Evolutionary conservation across 495 filamentous ascomycete species (phyloP), one percentile per base, ranked within the genome.

Genomic region (Neurospora sp.): DNA sequence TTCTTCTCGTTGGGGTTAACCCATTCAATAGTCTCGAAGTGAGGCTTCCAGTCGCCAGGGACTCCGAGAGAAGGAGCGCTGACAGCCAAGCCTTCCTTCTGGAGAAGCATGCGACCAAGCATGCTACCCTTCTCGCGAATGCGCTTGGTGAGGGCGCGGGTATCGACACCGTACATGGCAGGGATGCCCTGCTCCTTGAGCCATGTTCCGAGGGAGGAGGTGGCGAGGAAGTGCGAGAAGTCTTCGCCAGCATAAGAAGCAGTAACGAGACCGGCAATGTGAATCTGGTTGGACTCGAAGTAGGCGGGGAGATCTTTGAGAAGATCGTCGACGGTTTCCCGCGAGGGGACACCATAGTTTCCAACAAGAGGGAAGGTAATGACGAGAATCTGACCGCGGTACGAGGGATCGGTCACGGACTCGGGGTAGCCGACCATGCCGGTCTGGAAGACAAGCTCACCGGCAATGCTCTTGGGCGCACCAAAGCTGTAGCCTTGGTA

Each of bases 361-460:
- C 96, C 96, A 82, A 99, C 97, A 75, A 99, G 85, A n/a, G 96
- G 96, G 81, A 97, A 93, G 71, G 96, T 99, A 87, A 99, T 97
- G 78, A 98, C 95, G 78, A 97, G 86, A 73, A 98, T 98, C 85
- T 99, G 96, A 66, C 96, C 96, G 76, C 96, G 94, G 87, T 99
- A 99, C 39, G 96, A 98, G 43, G 96, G 96, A 78, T 98, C 96
- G 79, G 96, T 98, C 89, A 99, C 89, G 69, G 95, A 97, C 85
- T 99, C 96, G 39, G 96, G 94, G 80, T 99, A 99, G 74, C 96
- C 96, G 72, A 99, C 96, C 96, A 99, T 97, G 79, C 96, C 96
- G 70, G 96, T 99, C 87, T 99, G 96, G 85, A 99, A 99, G 82
- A 99, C 96, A 80, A 98, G 86, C 88, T 99, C 96, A 78, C 96